Evolutionary conservation across 2,329 filamentous ascomycete species (phyloP).

Genomic region (Ustilaginoidea virens): DNA sequence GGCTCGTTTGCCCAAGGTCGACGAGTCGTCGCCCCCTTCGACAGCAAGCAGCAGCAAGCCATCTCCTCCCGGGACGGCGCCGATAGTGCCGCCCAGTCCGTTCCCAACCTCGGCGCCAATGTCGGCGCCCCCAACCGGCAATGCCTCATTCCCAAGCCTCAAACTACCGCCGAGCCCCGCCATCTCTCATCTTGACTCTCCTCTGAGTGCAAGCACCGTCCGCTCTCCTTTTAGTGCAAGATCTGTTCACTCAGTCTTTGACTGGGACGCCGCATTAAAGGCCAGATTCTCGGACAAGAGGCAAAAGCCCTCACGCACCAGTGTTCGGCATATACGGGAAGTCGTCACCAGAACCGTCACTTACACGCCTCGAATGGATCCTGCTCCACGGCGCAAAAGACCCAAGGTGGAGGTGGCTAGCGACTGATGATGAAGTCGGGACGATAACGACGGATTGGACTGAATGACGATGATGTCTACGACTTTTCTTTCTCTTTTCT

Average conservation of each 20-base stretch:
- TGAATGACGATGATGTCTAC: conserved; percentile 5
- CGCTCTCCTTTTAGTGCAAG: conserved; percentile 62
- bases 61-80: conserved; percentile 21
- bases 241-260: conserved; percentile 53
- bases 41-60: conserved; percentile 15
- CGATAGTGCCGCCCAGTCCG: conserved; percentile 30
- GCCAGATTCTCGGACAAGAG: conserved; percentile 46
- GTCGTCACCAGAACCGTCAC: conserved; percentile 91
- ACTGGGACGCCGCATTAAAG: conserved; percentile 63
- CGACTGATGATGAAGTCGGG: conserved; percentile 12
- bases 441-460: conserved; percentile 1
- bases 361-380: conserved; percentile 74
- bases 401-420: conserved; percentile 62
- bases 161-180: conserved; percentile 65
- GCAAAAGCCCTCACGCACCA: conserved; percentile 42
- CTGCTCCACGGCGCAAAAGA: conserved; percentile 84
- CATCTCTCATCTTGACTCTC: conserved; percentile 53
- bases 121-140: conserved; percentile 43
- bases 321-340: conserved; percentile 61
- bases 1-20: conserved; percentile 41
- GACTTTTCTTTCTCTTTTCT: no score
- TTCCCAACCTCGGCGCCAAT: conserved; percentile 36
- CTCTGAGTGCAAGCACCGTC: conserved; percentile 42
- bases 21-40: conserved; percentile 30
- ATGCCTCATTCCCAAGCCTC: conserved; percentile 48